Evolutionary conservation across 306 rosid species (phyloP).

Genomic region (Crotalaria pallida): DNA sequence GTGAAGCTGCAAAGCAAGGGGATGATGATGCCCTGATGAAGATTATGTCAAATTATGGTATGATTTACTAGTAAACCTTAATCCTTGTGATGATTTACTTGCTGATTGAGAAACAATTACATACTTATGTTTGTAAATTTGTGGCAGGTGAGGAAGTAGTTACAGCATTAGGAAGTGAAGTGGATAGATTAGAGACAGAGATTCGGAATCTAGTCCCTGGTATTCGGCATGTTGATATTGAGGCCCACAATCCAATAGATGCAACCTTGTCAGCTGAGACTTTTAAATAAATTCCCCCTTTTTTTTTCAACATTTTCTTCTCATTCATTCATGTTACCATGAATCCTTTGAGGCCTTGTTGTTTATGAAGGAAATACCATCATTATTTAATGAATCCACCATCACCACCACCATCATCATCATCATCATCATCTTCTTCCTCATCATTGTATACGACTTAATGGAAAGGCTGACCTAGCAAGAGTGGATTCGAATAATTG

Average conservation of each 20-base stretch:
- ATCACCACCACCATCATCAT: neutral
- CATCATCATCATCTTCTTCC: no score
- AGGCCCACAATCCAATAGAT: slow-evolving; percentile 88
- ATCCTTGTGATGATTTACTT: neutral
- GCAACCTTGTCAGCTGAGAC: slow-evolving; percentile 28
- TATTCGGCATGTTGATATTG: slow-evolving; percentile 88
- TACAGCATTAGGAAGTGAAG: slow-evolving; percentile 94
- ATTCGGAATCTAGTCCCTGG: slow-evolving; percentile 94
- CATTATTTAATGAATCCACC: neutral
- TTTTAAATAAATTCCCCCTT: neutral
- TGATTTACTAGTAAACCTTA: neutral
- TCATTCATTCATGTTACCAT: neutral
- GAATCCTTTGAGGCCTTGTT: neutral
- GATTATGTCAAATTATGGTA: slow-evolving; percentile 88
- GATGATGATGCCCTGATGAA: slow-evolving; percentile 52
- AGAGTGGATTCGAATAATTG: neutral
- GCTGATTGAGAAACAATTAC: slow-evolving; percentile 15
- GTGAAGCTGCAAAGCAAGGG: slow-evolving; percentile 47
- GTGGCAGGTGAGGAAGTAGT: slow-evolving; percentile 95
- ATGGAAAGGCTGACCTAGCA: neutral
- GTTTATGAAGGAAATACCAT: slow-evolving; percentile 1
- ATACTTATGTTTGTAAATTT: slow-evolving; percentile 17
- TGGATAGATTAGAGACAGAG: slow-evolving; percentile 92
- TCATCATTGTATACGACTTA: neutral
- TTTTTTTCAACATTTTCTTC: neutral